phyloP scores from a whole-genome alignment of 2,329 filamentous ascomycete genomes.

The Exserohilum turcica region DNA sequence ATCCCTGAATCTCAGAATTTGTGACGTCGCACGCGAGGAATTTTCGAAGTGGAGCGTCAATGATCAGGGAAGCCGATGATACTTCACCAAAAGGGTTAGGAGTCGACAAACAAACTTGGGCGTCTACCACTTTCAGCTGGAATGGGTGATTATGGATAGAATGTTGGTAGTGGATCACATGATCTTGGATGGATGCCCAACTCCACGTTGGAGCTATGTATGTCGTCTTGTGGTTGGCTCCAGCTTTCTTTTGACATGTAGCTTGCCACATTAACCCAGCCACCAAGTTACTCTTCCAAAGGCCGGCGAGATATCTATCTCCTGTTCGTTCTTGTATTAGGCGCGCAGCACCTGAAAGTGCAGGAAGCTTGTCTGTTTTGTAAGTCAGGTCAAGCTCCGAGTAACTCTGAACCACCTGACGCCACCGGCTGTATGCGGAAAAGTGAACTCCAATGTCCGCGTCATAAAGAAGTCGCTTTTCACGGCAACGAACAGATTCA shows the following conservation, averaged over 20 bases:
- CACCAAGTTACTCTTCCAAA: not conserved
- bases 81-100: not conserved
- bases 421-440: not conserved
- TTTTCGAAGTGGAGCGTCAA: not conserved
- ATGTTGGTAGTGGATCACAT: not conserved
- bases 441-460: not conserved
- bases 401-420: not conserved
- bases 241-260: not conserved
- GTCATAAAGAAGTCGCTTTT: not conserved
- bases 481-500: not conserved
- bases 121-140: not conserved
- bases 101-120: not conserved
- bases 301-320: not conserved
- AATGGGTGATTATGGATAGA: not conserved
- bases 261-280: not conserved
- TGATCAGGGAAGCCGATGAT: not conserved
- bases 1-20: too few relatives aligned
- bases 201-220: not conserved
- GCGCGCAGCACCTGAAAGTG: not conserved
- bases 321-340: not conserved
- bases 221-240: not conserved
- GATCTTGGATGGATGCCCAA: not conserved
- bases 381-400: not conserved
- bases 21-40: not conserved
- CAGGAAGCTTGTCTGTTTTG: not conserved